phyloP scores from a whole-genome alignment of 1,284 basidiomycete species.

The Ceratobasidium sp. region DNA sequence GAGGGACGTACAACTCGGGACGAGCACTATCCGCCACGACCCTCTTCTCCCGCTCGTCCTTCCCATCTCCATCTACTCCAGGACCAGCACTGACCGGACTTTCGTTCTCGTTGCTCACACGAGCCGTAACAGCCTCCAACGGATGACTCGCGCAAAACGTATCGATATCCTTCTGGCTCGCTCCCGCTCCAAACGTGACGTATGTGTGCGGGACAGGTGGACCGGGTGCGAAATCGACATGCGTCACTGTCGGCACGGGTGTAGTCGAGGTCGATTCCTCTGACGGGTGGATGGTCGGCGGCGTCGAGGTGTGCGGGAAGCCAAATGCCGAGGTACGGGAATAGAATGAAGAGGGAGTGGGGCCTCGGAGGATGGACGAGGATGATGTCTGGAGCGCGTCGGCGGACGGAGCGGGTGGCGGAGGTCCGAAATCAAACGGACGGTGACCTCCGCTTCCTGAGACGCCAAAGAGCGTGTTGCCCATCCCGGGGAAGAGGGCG shows the following conservation, averaged over 20 bases:
- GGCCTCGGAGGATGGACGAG: background rate
- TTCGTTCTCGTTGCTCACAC: slow-evolving; percentile 52
- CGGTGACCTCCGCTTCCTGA: background rate
- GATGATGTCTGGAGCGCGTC: slow-evolving; percentile 4
- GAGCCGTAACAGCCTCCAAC: slow-evolving; percentile 66
- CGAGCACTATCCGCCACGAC: slow-evolving; percentile 27
- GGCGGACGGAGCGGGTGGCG: slow-evolving; percentile 19
- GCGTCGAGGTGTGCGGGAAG: background rate
- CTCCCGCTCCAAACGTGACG: slow-evolving; percentile 85
- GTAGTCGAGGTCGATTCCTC: background rate
- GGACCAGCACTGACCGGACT: background rate
- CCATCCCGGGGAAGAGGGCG: background rate
- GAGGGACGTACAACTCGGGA: slow-evolving; percentile 23
- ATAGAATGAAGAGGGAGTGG: background rate
- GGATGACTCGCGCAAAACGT: slow-evolving; percentile 74
- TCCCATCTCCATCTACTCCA: background rate
- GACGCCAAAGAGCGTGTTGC: background rate
- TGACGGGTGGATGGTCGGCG: background rate
- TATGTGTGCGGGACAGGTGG: slow-evolving; percentile 73
- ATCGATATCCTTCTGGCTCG: slow-evolving; percentile 83
- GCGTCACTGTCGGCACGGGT: slow-evolving; percentile 15
- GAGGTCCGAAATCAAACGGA: slow-evolving; percentile 25
- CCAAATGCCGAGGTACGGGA: background rate
- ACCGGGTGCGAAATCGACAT: slow-evolving; percentile 34
- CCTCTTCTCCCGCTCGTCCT: background rate